Evolutionary conservation across 495 filamentous ascomycete species (phyloP), one percentile per base, ranked within the genome.

Genomic region (Chaetomium tenue): DNA sequence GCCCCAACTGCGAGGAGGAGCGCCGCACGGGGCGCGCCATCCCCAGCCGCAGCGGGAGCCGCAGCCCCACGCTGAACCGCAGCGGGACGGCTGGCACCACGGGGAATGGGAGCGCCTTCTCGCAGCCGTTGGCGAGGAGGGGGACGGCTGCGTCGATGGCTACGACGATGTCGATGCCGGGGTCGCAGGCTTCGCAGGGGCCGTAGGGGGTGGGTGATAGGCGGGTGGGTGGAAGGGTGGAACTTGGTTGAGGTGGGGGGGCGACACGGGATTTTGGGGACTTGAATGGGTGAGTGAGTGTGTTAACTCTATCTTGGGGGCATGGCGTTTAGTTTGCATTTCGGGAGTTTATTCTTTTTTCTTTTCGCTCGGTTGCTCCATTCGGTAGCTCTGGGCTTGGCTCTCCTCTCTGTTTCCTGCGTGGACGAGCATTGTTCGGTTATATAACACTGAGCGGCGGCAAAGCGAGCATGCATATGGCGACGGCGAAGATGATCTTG

Each of bases 1-100:
- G 73, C 30, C 25, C 40, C 7, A 70, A 64, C 15, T 75, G 73
- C 52, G 73, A 74, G 65, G 58, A 65, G 47, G 71, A 75, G 66
- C 47, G 70, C 5, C 23, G 51, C n/a, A 67, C 66, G 13, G 71
- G 68, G 16, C 46, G 23, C 20, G 52, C 61, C 37, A 54, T 67
- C 22, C 60, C 63, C 33, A 20, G 46, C 46, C 46, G 46, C 5
- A 60, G 64, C 23, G 46, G 51, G 0, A 60, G 60, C 13, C 56
- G 67, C 16, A 69, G 67, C 30, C 67, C 67, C 11, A 66, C 61
- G 33, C 30, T 69, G 15, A 39, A 57, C 13, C 40, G 67, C 46
- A 58, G 64, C 26, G 63, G 47, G 23, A 63, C 63, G 3, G 8
- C 56, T 2, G 40, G 58, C 11, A n/a, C 26, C 13, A 18, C 11